Evolutionary conservation across 1,139 yeast genomes (phyloP), one percentile per base, ranked within the genome.

Genomic region (Williopsis jadinii): DNA sequence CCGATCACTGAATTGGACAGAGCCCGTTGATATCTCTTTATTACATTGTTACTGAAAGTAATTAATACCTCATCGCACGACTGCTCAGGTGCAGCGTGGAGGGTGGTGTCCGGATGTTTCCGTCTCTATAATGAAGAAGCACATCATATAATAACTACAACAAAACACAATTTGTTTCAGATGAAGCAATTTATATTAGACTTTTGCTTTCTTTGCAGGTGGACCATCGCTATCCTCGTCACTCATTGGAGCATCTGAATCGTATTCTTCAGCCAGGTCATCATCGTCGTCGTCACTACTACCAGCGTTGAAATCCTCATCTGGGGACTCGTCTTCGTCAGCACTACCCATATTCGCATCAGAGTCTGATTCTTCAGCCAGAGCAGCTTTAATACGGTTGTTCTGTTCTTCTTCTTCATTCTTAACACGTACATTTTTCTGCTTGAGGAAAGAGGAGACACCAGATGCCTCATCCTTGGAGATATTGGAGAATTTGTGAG

Each of bases 361-460:
- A 30, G 70, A 34, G 45, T 72, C 83, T 39, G 78, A 87, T 53
- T 79, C 54, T 6, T 71, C 82, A 38, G 77, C 85, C 59, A 86
- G 71, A 11, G 86, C 94, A 49, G 80, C 80, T 37, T 84, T 85
- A 56, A 88, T 67, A 69, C 84, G 73, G 40, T 81, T 81, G 63
- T 87, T 85, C 37, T 92, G 95, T 47, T 87, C 84, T 54, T 81
- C 86, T 51, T 87, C 94, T 59, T 92, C 97, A 60, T 90, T 88
- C 68, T 83, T 84, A 43, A 92, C 85, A 52, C 77, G 73, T 48
- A 92, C 67, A 41, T 84, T 85, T 71, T 86, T 90, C 42, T 81
- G 78, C 55, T 74, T 74, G 62, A 94, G 77, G 70, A 73, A 92
- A 36, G 70, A 70, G 60, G 90, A 96, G 47, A 92, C 72, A 3